Evolutionary conservation across 2,329 filamentous ascomycete genomes (phyloP).

Genomic region (Scedosporium dehoogii): DNA sequence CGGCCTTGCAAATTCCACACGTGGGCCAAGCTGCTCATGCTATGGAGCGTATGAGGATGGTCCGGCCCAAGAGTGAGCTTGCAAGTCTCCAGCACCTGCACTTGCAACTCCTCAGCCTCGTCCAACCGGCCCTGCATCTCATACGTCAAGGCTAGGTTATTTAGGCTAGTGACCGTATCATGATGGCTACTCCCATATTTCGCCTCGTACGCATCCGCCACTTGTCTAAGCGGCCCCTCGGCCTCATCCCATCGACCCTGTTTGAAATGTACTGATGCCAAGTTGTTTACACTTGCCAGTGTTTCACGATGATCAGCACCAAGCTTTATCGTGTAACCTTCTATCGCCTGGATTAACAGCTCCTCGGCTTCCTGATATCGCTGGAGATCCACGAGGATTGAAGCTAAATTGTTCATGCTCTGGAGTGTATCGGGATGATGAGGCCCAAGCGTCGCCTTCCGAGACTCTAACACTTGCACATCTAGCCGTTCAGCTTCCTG

Average conservation of each 20-base stretch:
- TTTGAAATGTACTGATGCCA: background rate
- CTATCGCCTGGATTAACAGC: background rate
- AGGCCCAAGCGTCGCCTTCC: background rate
- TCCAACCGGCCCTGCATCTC: slow-evolving; percentile 8
- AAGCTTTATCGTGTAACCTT: background rate
- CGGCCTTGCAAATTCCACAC: background rate
- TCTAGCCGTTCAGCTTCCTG: background rate
- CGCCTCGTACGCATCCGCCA: background rate
- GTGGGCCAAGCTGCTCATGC: slow-evolving; percentile 1
- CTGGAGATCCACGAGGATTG: background rate
- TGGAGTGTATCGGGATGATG: background rate
- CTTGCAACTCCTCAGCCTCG: slow-evolving; percentile 11
- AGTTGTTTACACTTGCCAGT: background rate
- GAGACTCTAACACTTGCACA: background rate
- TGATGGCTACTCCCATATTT: background rate
- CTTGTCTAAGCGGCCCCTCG: background rate
- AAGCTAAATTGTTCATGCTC: background rate
- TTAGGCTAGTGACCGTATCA: background rate
- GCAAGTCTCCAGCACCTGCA: slow-evolving; percentile 7
- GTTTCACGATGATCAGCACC: background rate
- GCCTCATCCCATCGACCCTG: background rate
- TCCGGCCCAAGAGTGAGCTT: slow-evolving; percentile 9
- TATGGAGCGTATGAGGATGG: slow-evolving; percentile 4
- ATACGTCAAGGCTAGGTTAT: slow-evolving; percentile 7
- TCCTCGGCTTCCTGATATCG: background rate